Conservation (phyloP, 1,139 yeast genomes). For the Candida sp. region DNA sequence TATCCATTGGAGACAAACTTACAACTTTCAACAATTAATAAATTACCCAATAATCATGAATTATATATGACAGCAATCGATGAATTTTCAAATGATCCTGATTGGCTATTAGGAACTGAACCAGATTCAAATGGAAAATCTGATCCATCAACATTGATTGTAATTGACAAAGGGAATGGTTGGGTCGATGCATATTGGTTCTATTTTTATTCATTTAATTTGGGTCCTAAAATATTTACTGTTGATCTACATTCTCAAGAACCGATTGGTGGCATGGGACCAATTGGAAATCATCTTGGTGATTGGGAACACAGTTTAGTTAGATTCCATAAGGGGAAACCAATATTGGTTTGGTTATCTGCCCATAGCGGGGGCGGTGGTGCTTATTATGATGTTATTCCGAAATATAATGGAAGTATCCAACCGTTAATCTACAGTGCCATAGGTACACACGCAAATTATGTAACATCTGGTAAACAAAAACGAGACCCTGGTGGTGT, state of each 20-base stretch:
- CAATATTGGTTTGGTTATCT: conserved; percentile 87
- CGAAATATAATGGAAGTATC: conserved; percentile 50
- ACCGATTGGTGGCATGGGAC: conserved; percentile 54
- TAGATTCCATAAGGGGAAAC: conserved; percentile 75
- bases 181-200: conserved; percentile 93
- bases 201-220: conserved; percentile 84
- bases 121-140: conserved; percentile 64
- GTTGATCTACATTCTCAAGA: background rate
- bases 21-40: conserved; percentile 22
- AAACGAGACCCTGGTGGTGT: conserved; percentile 93
- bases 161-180: conserved; percentile 87
- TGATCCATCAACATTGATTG: conserved; percentile 77
- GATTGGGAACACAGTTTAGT: conserved; percentile 95
- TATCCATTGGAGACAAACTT: conserved; percentile 30
- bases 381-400: conserved; percentile 67
- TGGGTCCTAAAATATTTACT: conserved; percentile 76
- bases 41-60: conserved; percentile 10
- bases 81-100: conserved; percentile 72
- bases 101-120: conserved; percentile 72
- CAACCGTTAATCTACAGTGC: conserved; percentile 84
- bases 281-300: conserved; percentile 91
- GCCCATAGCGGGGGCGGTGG: conserved; percentile 98
- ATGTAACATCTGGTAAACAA: conserved; percentile 89
- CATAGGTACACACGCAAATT: conserved; percentile 93
- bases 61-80: conserved; percentile 59